Base-by-base conservation (phyloP, 2,329 filamentous ascomycete species). In the Penicillium frequentans region DNA sequence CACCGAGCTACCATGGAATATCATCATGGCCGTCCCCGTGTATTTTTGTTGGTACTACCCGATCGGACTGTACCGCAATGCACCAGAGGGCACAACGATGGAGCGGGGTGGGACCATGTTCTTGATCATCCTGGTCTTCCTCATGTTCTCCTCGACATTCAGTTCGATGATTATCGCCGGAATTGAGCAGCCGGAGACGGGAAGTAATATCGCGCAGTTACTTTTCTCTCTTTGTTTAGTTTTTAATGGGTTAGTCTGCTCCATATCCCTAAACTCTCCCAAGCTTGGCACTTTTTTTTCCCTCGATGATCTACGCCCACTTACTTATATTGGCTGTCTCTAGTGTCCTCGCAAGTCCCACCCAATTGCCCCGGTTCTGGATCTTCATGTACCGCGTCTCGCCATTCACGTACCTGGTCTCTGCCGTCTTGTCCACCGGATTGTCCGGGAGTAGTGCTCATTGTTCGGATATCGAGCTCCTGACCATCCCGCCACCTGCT, bases 311-410 rank as follows among this genome's bases (percentile, higher is more conserved):
- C n/a, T 48, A 35, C 46, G n/a, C 19, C 29, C 23, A 42, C 48
- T 49, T n/a, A 49, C 31, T 49, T 19, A n/a, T 16, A 3, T 35
- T 23, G 24, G 29, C 5, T 31, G 1, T 23, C 13, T 84, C 82
- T 64, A 75, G 73, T 69, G 73, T 76, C 55, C 70, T 76, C 59
- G 85, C 87, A 54, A 73, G 81, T 0, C 84, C 86, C 0, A 58
- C 68, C 3, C 76, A 80, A 1, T 79, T 91, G 2, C 88, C 88
- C 0, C 80, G 84, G 1, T 91, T 92, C 78, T 92, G 89, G 89
- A 85, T 86, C 63, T 91, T 90, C 77, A 90, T 91, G 88, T 90
- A 90, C 74, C 81, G 84, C 35, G 78, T 86, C 37, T 86, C 82
- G 0, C 87, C 87, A 0, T 87, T 90, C 59, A 89, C 86, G 0